Base-by-base conservation (phyloP, 352 stramenopile genomes). In the Saprolegnia parasitica region DNA sequence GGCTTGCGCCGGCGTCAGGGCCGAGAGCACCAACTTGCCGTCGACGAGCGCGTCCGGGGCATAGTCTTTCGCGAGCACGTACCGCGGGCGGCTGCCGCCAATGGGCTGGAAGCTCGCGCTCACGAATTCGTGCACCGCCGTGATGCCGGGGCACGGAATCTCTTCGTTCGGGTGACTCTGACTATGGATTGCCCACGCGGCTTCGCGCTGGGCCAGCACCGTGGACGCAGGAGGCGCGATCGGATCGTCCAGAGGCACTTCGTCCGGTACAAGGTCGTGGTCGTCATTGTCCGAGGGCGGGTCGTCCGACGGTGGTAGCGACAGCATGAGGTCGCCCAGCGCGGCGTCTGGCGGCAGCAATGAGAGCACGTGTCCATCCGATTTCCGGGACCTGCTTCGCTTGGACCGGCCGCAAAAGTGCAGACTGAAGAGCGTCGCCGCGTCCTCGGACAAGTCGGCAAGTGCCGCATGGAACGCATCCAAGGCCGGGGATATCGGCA, bases 11-110 rank as follows among this genome's bases (percentile, higher is more conserved):
- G 81, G 68, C 11, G 72, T 76, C 11, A 93, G 76, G 42, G 80
- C 82, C 6, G 78, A 66, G 20, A 93, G 91, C 32, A 85, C 83
- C 49, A 91, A 77, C 26, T 86, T 87, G 42, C 82, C 77, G 21
- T 80, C 78, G 1, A 54, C 63, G 56, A 93, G 91, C 5, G 82
- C 76, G 18, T 80, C 73, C 9, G 84, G 84, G 49, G 89, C 91
- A 4, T 91, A 56, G 56, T 93, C 86, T 18, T 86, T 86, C 13
- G 86, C 86, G 55, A 93, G 90, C 15, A 93, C 84, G 52, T 93
- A 90, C 35, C 83, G 84, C 20, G 86, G 86, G 13, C 86, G 81
- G 62, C 86, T 91, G 8, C 86, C 86, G 23, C 86, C 86, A 13
- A 90, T 83, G 32, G 90, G 66, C 62, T 93, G 86, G 0, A 89